A percentile compares a stretch with the other conserved stretches of the same genome.
These are phyloP conservation scores for Pythium grandisporangium DNA, from an alignment of 352 stramenopile genomes.

Conservation along the genomic window DNA sequence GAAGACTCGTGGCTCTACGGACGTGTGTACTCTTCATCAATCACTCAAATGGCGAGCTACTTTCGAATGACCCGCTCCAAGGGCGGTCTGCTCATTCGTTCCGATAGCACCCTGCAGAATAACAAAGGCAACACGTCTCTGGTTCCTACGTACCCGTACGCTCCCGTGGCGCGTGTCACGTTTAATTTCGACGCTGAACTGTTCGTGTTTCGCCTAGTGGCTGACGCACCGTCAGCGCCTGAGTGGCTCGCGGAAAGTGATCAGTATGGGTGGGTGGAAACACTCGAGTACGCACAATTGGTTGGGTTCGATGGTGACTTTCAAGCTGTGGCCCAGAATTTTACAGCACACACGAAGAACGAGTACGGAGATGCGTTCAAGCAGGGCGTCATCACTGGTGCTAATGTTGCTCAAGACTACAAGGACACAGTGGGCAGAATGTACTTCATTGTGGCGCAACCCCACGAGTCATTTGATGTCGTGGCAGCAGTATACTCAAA, in stretches of 20 bases:
- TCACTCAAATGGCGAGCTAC: constrained; percentile 64
- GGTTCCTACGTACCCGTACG: constrained; percentile 29
- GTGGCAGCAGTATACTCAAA: constrained; percentile 61
- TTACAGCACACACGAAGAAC: constrained; percentile 58
- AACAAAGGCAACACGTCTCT: constrained; percentile 63
- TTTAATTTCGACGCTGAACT: constrained; percentile 69
- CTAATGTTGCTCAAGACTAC: constrained; percentile 46
- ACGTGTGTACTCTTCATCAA: constrained; percentile 52
- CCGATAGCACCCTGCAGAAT: constrained; percentile 61
- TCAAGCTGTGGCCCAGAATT: constrained; percentile 42
- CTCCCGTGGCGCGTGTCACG: constrained; percentile 55
- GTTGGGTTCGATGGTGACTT: constrained; percentile 50
- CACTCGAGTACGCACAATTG: constrained; percentile 60
- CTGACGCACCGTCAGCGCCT: constrained; percentile 38
- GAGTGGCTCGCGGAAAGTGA: constrained; percentile 67
- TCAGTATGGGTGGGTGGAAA: constrained; percentile 45
- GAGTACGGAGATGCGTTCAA: constrained; percentile 61
- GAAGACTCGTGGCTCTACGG: constrained; percentile 54
- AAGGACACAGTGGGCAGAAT: constrained; percentile 56
- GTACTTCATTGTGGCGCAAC: constrained; percentile 76
- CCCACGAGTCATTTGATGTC: constrained; percentile 48
- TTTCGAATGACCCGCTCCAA: constrained; percentile 65
- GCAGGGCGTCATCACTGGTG: constrained; percentile 41
- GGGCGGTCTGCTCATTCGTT: constrained; percentile 57
- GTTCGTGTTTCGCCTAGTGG: constrained; percentile 61